Evolutionary conservation across 192 early-diverging fungal genomes (phyloP).

Genomic region (Podila horticola): DNA sequence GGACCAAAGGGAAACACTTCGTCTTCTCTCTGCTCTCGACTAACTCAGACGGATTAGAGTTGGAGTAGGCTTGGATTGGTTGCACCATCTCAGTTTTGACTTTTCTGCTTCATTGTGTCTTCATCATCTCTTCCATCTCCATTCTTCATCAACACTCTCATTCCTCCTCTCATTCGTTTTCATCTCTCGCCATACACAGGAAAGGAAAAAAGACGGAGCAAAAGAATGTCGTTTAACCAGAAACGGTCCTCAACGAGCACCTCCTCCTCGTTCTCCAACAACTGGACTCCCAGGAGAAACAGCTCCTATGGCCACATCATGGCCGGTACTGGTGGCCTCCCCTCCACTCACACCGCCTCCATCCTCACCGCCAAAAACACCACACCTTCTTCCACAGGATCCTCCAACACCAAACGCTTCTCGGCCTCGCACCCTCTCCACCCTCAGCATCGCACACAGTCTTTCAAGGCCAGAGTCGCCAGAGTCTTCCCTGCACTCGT

Average conservation of each 20-base stretch:
- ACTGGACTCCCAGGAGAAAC: constrained; percentile 21
- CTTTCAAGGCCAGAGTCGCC: constrained; percentile 34
- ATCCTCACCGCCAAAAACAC: constrained; percentile 16
- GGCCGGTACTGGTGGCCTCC: constrained; percentile 44
- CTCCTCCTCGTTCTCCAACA: constrained; percentile 25
- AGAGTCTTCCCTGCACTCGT: constrained; percentile 17
- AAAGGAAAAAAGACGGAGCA: neutral
- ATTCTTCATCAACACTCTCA: constrained; percentile 1
- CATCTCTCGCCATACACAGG: neutral
- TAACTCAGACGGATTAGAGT: no score
- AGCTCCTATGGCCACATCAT: constrained; percentile 40
- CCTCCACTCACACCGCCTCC: constrained; percentile 33
- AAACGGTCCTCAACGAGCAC: constrained; percentile 25
- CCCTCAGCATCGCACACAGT: constrained; percentile 34
- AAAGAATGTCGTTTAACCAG: constrained; percentile 33
- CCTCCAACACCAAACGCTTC: neutral
- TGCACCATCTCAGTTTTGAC: no score
- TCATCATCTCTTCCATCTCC: neutral
- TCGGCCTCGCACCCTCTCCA: constrained; percentile 10
- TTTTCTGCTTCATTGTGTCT: neutral
- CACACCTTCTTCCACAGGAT: neutral
- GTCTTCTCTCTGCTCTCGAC: no score
- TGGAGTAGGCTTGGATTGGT: no score
- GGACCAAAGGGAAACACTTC: no score
- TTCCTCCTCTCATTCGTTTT: neutral